Evolutionary conservation across 2,329 filamentous ascomycete species (phyloP).

Genomic region (Colletotrichum liriopes): DNA sequence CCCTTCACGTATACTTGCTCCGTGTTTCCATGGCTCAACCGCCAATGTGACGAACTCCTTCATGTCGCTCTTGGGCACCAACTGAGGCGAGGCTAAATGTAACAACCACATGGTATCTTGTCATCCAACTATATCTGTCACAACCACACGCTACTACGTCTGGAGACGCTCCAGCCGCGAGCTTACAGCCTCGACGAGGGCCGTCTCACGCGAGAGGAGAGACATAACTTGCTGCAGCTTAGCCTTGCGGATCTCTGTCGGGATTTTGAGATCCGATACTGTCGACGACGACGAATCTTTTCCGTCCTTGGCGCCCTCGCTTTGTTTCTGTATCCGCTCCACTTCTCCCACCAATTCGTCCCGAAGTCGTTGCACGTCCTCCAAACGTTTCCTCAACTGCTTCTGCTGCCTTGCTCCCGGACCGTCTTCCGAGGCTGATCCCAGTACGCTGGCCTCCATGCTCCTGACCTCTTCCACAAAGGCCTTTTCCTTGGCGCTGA

Average conservation of each 20-base stretch:
- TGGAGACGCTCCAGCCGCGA: conserved; percentile 73
- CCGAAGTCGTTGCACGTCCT: conserved; percentile 69
- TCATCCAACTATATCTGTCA: conserved; percentile 26
- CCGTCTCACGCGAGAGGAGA: conserved; percentile 76
- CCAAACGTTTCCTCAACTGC: conserved; percentile 70
- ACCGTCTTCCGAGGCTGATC: conserved; percentile 40
- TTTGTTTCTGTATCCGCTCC: conserved; percentile 57
- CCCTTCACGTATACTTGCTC: conserved; percentile 9
- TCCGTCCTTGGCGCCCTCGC: conserved; percentile 43
- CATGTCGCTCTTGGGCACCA: conserved; percentile 24
- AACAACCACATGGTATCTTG: conserved; percentile 23
- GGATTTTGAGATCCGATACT: conserved; percentile 65
- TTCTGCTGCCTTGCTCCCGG: conserved; percentile 50
- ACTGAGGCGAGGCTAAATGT: conserved; percentile 12
- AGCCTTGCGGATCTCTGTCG: conserved; percentile 72
- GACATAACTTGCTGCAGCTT: conserved; percentile 76
- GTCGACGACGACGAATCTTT: conserved; percentile 51
- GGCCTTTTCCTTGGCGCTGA: conserved; percentile 62
- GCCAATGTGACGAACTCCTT: background rate
- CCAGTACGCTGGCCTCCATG: conserved; percentile 67
- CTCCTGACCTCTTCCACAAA: conserved; percentile 65
- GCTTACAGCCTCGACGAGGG: conserved; percentile 77
- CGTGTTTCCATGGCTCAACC: background rate
- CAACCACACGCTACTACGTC: conserved; percentile 28
- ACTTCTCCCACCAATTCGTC: conserved; percentile 69